Evolutionary conservation across 208 protist species (phyloP), one percentile per base, ranked within the genome.

Genomic region (Leishmania martiniquensis): DNA sequence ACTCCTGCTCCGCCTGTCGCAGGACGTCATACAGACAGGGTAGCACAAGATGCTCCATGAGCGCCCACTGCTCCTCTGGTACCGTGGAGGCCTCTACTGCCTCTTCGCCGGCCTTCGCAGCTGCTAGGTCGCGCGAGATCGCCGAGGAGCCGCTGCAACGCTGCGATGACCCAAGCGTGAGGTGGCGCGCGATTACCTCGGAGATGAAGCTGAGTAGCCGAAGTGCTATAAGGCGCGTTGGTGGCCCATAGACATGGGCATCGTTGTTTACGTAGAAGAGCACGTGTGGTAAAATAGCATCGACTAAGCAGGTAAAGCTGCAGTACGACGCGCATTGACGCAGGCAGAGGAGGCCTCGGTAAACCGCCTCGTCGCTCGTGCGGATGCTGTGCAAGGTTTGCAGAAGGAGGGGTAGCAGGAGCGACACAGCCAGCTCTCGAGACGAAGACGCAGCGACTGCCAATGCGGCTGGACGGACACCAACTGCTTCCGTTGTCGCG

Each of bases 331-430:
- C 83, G 59, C 77, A 82, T 49, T 82, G 80, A 22, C 79, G 72
- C 70, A 95, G 51, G 44, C 85, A 81, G 37, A 78, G 76, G 34
- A 94, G 12, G 4, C 85, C 87, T 34, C 83, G 86, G 66, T 83
- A 88, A n/a, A 76, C 82, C 32, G 84, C 83, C 44, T 94, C 89
- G 66, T 89, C 82, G 37, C 62, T 74, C 6, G 75, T 76, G 71
- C 83, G 10, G 75, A 59, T 37, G 79, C 67, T 65, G 73, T 86
- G 80, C 34, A 88, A 44, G 0, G 92, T 88, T 62, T 91, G 86
- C 5, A 91, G 74, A 37, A 93, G 59, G 25, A 91, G 72, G 4
- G 92, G 92, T 42, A 91, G 60, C 10, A 94, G 76, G n/a, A 93
- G 32, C 22, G 67, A 55, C 20, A 85, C 78, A 13, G 81, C 83